A percentile compares a stretch with the other conserved stretches of the same genome.
These are phyloP conservation scores for Monilinia polystroma DNA, from an alignment of 2,329 filamentous ascomycete species.

Conservation along the genomic window DNA sequence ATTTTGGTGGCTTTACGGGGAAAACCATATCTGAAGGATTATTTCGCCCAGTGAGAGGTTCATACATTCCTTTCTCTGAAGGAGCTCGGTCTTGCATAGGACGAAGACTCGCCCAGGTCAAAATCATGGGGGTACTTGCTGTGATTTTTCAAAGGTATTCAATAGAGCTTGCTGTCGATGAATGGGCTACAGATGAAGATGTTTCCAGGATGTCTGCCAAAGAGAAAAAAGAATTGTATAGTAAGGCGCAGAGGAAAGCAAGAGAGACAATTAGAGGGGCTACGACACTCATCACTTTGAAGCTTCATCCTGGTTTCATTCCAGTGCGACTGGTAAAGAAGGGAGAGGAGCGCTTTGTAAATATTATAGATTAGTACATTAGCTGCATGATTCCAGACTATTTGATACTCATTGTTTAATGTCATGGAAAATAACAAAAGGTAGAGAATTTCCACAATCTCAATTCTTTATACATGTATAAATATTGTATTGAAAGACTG, in stretches of 20 bases:
- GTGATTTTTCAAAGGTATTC: conserved; percentile 35
- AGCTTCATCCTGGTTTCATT: conserved; percentile 59
- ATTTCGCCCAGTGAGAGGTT: conserved; percentile 37
- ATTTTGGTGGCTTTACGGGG: conserved; percentile 24
- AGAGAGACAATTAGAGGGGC: conserved; percentile 43
- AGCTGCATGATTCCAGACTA: conserved; percentile 17
- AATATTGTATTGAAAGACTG: neutral
- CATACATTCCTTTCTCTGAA: conserved; percentile 42
- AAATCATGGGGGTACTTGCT: conserved; percentile 40
- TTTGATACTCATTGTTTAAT: neutral
- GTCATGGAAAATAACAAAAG: neutral
- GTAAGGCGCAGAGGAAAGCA: conserved; percentile 48
- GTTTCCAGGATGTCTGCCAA: conserved; percentile 30
- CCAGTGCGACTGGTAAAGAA: conserved; percentile 67
- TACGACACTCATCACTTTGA: conserved; percentile 67
- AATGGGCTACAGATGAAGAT: conserved; percentile 37
- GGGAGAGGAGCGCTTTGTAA: conserved; percentile 67
- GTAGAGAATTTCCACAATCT: neutral
- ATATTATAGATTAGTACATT: conserved; percentile 32
- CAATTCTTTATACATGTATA: neutral
- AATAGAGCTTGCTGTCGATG: conserved; percentile 37
- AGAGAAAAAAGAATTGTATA: conserved; percentile 33
- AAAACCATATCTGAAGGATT: conserved; percentile 27
- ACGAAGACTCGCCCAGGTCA: conserved; percentile 42
- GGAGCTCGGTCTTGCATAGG: conserved; percentile 44